Evolutionary conservation across 129 eudicot genomes (phyloP).

Genomic region (Arctium minus): DNA sequence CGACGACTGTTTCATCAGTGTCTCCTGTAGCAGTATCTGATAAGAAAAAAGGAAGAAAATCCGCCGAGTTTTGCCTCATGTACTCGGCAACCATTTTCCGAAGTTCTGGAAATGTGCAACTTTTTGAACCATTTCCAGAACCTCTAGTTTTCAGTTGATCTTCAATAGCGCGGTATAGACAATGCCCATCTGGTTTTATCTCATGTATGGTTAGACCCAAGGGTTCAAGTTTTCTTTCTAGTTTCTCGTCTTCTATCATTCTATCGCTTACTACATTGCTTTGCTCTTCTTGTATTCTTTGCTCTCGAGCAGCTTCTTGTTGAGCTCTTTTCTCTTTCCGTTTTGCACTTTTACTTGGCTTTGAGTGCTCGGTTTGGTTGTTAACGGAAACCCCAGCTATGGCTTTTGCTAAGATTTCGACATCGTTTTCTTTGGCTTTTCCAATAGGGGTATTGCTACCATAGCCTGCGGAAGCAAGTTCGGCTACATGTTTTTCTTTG

Average conservation of each 20-base stretch:
- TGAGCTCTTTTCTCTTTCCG: slow-evolving; percentile 83
- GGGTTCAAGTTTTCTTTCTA: slow-evolving; percentile 73
- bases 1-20: slow-evolving; percentile 41
- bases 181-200: slow-evolving; percentile 92
- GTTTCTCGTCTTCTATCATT: slow-evolving; percentile 51
- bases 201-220: slow-evolving; percentile 61
- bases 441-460: slow-evolving; percentile 24
- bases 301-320: slow-evolving; percentile 88
- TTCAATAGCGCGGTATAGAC: slow-evolving; percentile 91
- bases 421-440: slow-evolving; percentile 35
- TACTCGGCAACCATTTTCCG: slow-evolving; percentile 84
- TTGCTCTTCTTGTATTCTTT: slow-evolving; percentile 89
- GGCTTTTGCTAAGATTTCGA: slow-evolving; percentile 74
- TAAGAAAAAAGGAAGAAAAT: slow-evolving; percentile 77
- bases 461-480: slow-evolving; percentile 77
- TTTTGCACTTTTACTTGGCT: slow-evolving; percentile 77
- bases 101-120: slow-evolving; percentile 59
- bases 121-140: slow-evolving; percentile 8
- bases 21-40: slow-evolving; percentile 60
- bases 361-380: slow-evolving; percentile 50
- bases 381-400: slow-evolving; percentile 83
- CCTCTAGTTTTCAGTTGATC: slow-evolving; percentile 64
- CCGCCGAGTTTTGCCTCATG: slow-evolving; percentile 61
- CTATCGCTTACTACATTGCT: slow-evolving; percentile 64
- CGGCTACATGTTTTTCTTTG: slow-evolving; percentile 67